A percentile compares a stretch with the other conserved stretches of the same genome.
Conservation (phyloP, 2,329 filamentous ascomycete species). For the Alternaria triticimaculans region DNA sequence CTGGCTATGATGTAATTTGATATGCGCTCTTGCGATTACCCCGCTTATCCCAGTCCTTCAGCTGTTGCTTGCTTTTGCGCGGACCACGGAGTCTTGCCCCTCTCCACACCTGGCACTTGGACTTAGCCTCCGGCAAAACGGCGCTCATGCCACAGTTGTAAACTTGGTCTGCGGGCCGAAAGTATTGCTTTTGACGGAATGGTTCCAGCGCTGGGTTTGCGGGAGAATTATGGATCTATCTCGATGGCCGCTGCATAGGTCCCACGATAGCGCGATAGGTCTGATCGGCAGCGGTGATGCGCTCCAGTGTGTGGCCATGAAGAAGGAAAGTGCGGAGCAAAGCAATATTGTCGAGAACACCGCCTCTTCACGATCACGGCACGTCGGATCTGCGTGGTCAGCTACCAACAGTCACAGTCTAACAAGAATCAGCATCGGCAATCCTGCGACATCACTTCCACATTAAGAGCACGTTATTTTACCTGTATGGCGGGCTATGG, state of each 20-base stretch:
- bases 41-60: background rate
- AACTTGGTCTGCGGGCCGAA: background rate
- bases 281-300: constrained; percentile 10
- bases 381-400: background rate
- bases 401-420: background rate
- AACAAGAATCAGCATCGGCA: background rate
- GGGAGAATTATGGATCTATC: constrained; percentile 10
- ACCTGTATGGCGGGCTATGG: background rate
- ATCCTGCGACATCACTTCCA: background rate
- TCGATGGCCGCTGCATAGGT: constrained; percentile 1
- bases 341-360: background rate
- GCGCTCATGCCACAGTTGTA: background rate
- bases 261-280: background rate
- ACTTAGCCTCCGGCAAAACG: background rate
- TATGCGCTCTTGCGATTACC: background rate
- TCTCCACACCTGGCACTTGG: background rate
- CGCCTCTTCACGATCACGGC: background rate
- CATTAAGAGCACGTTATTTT: background rate
- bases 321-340: background rate
- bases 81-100: background rate
- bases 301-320: background rate
- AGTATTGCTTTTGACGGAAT: constrained; percentile 1
- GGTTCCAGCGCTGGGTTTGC: background rate
- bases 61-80: background rate
- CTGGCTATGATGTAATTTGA: background rate